phyloP scores from a whole-genome alignment of 768 basidiomycete species.

The Suillus subaureus region DNA sequence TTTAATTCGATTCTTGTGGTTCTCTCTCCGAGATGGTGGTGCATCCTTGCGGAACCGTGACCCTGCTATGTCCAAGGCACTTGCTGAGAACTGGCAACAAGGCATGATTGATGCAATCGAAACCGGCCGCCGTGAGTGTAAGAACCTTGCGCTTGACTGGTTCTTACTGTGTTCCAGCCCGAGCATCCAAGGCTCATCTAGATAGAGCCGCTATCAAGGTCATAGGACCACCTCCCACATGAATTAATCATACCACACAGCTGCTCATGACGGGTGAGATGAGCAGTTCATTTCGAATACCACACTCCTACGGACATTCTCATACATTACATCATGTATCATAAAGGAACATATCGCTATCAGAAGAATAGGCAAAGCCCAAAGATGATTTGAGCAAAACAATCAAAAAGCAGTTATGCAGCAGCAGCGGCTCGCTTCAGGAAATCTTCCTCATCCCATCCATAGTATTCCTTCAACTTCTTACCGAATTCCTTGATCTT shows the following conservation, averaged over 20 bases:
- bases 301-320: not conserved
- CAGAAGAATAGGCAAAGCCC: not conserved
- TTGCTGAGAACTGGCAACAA: conserved; percentile 22
- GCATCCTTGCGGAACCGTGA: conserved; percentile 21
- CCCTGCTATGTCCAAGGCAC: conserved; percentile 17
- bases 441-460: conserved; percentile 59
- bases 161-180: conserved; percentile 13
- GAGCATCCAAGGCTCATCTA: conserved; percentile 7
- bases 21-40: conserved; percentile 31
- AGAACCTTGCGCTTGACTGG: not conserved
- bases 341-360: not conserved
- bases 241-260: not conserved
- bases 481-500: conserved; percentile 57
- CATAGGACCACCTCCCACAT: not conserved
- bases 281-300: not conserved
- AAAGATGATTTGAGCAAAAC: not conserved
- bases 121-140: conserved; percentile 25
- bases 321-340: conserved; percentile 1
- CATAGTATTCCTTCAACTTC: conserved; percentile 63
- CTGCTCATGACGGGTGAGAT: not conserved
- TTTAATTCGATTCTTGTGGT: conserved; percentile 31
- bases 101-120: conserved; percentile 18
- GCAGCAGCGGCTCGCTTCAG: conserved; percentile 16
- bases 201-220: conserved; percentile 1
- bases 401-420: conserved; percentile 7